Percentiles rank a stretch among this genome's conserved stretches.
These are phyloP conservation scores for Selenicereus undatus DNA, from an alignment of 148 eudicot species.

Conservation along the genomic window DNA sequence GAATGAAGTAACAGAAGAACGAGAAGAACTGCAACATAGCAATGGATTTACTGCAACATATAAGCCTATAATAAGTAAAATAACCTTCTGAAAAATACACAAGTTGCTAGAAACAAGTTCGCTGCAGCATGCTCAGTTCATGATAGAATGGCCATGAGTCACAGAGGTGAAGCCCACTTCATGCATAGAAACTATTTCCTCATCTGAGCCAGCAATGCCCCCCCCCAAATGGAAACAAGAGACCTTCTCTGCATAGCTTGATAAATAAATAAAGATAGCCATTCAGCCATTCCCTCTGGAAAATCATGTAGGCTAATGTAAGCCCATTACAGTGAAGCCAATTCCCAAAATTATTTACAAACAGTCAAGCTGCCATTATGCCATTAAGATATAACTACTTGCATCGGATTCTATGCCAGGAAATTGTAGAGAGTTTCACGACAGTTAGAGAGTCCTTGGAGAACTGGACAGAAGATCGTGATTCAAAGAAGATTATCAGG, in stretches of 20 bases:
- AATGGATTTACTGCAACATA: neutral
- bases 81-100: too few relatives aligned
- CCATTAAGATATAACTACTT: too few relatives aligned
- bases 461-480: neutral
- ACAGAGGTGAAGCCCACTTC: neutral
- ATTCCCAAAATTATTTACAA: too few relatives aligned
- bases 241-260: slow-evolving; percentile 48
- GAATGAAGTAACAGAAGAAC: neutral
- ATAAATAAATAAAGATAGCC: slow-evolving; percentile 93
- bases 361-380: too few relatives aligned
- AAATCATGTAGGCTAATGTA: slow-evolving; percentile 96
- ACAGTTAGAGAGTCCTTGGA: neutral
- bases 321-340: too few relatives aligned
- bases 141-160: neutral
- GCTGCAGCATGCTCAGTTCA: neutral
- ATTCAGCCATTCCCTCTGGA: slow-evolving; percentile 99
- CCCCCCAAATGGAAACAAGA: neutral
- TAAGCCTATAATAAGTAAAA: too few relatives aligned
- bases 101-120: neutral
- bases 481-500: slow-evolving; percentile 15
- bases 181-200: neutral
- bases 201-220: neutral
- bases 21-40: too few relatives aligned
- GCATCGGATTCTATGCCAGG: neutral
- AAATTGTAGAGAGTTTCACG: neutral